Percentiles rank a stretch among this genome's conserved stretches.
phyloP scores from a whole-genome alignment of 805 yeast species.

The Kazachstania psychrophila region DNA sequence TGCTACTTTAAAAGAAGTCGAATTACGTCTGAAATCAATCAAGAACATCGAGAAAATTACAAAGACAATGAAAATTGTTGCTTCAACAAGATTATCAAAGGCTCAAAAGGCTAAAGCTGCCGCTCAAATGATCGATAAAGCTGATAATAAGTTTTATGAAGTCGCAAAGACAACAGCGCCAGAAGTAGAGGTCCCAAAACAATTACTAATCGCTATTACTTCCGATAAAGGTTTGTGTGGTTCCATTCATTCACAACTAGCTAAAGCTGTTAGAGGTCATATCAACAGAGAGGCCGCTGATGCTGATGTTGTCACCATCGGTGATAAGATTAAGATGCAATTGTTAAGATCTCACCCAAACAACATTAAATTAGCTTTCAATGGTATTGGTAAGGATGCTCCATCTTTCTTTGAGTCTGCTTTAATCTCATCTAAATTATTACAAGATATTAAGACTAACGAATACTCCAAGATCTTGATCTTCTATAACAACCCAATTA shows the following conservation, averaged over 20 bases:
- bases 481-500: slow-evolving; percentile 76
- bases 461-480: slow-evolving; percentile 67
- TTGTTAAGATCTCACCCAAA: slow-evolving; percentile 71
- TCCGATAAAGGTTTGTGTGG: slow-evolving; percentile 99
- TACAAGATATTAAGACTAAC: slow-evolving; percentile 36
- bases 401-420: slow-evolving; percentile 90
- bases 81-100: slow-evolving; percentile 89
- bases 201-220: slow-evolving; percentile 77
- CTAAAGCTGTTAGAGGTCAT: slow-evolving; percentile 73
- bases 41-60: slow-evolving; percentile 99
- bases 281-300: slow-evolving; percentile 53
- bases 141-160: slow-evolving; percentile 69
- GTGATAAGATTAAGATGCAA: slow-evolving; percentile 91
- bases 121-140: slow-evolving; percentile 74
- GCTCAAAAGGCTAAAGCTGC: slow-evolving; percentile 92
- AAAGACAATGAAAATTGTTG: slow-evolving; percentile 99
- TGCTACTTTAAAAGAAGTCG: slow-evolving; percentile 98
- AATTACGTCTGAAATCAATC: slow-evolving; percentile 93
- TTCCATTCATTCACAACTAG: slow-evolving; percentile 90
- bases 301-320: slow-evolving; percentile 76
- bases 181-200: slow-evolving; percentile 42
- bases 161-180: slow-evolving; percentile 67
- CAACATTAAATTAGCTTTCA: slow-evolving; percentile 63
- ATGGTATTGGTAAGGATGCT: slow-evolving; percentile 92
- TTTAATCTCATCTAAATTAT: slow-evolving; percentile 76